phyloP scores from a whole-genome alignment of 1,284 basidiomycete genomes.

The Ceratobasidium sp. region DNA sequence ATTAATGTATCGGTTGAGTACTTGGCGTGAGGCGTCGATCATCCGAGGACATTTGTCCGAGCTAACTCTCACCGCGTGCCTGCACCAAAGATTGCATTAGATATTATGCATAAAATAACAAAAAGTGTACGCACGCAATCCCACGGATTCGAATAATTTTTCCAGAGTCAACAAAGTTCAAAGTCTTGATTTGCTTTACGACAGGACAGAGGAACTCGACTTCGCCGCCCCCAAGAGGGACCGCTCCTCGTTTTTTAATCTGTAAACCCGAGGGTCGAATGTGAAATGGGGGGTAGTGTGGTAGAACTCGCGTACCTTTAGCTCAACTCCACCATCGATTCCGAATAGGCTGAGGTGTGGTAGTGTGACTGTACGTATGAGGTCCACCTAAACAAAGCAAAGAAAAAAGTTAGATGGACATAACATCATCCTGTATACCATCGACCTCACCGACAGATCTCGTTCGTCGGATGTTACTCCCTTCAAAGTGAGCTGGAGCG shows the following conservation, averaged over 20 bases:
- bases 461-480: constrained; percentile 91
- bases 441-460: constrained; percentile 74
- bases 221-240: constrained; percentile 91
- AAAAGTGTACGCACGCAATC: constrained; percentile 72
- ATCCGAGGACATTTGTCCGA: constrained; percentile 98
- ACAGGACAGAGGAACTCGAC: constrained; percentile 92
- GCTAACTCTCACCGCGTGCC: constrained; percentile 91
- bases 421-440: background rate
- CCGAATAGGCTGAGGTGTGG: constrained; percentile 92
- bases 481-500: constrained; percentile 78
- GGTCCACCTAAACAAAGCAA: constrained; percentile 69
- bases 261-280: constrained; percentile 52
- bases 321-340: constrained; percentile 83
- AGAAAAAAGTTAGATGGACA: background rate
- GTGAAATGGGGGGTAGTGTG: constrained; percentile 40
- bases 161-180: constrained; percentile 91
- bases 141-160: constrained; percentile 94
- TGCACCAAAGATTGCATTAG: constrained; percentile 50
- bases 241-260: constrained; percentile 93
- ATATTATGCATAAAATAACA: constrained; percentile 24
- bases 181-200: constrained; percentile 85
- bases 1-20: constrained; percentile 95
- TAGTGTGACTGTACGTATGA: constrained; percentile 89
- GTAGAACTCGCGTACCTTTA: constrained; percentile 62
- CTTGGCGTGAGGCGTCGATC: constrained; percentile 90